phyloP scores from a whole-genome alignment of 164 flowering plant species.

The Umbilicus rupestris region DNA sequence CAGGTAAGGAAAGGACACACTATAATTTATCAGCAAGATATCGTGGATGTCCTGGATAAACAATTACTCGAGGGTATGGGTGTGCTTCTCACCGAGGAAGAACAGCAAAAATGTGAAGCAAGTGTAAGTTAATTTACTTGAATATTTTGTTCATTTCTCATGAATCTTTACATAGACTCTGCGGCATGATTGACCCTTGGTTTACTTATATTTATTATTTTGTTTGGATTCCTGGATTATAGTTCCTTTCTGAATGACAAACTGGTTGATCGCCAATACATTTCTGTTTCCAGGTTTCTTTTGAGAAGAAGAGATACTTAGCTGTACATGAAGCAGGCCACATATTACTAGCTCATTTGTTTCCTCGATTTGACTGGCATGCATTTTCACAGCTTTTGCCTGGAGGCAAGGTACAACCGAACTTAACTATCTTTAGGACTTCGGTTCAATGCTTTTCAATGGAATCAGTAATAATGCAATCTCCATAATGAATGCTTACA shows the following conservation, averaged over 20 bases:
- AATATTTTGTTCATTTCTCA: conserved; percentile 10
- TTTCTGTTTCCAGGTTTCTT: conserved; percentile 45
- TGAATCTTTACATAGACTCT: background rate
- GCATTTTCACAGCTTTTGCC: conserved; percentile 98
- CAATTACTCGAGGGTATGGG: conserved; percentile 99
- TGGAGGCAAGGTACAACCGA: conserved; percentile 68
- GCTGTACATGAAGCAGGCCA: conserved; percentile 99
- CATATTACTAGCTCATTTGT: conserved; percentile 83
- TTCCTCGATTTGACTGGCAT: conserved; percentile 96
- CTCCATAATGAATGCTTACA: conserved; percentile 6
- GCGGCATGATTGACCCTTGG: background rate
- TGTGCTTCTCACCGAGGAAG: conserved; percentile 94
- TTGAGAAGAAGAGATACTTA: conserved; percentile 70
- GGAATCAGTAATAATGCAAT: background rate
- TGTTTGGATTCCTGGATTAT: background rate
- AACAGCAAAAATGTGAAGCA: conserved; percentile 80
- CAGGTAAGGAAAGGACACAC: conserved; percentile 92
- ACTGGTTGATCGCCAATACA: background rate
- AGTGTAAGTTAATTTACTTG: conserved; percentile 34
- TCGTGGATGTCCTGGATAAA: conserved; percentile 88
- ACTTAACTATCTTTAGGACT: background rate
- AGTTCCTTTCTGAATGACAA: background rate
- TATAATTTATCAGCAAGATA: conserved; percentile 69
- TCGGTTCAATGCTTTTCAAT: background rate
- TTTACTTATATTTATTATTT: background rate